phyloP scores from a whole-genome alignment of 257 asterid species.

The Voacanga thouarsii region DNA sequence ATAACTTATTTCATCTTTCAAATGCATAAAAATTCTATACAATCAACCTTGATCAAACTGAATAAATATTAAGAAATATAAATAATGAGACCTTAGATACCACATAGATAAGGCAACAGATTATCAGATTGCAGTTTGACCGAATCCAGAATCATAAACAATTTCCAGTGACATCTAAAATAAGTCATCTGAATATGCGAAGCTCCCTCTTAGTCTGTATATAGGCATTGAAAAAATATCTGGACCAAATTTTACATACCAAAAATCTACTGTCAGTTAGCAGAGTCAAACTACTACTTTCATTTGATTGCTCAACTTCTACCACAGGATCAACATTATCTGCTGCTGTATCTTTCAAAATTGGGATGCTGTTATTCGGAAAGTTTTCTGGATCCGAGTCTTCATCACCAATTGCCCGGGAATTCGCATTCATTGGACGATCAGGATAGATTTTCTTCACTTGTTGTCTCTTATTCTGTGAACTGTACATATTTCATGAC shows the following conservation, averaged over 20 bases:
- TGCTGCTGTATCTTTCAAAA: slow-evolving; percentile 32
- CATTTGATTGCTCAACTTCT: slow-evolving; percentile 34
- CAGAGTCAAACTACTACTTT: slow-evolving; percentile 29
- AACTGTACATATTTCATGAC: slow-evolving; percentile 45
- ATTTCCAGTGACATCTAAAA: background rate
- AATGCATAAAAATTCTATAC: background rate
- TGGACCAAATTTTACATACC: slow-evolving; percentile 30
- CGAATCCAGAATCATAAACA: background rate
- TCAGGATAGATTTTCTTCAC: slow-evolving; percentile 50
- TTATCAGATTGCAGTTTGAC: no score
- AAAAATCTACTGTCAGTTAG: slow-evolving; percentile 23
- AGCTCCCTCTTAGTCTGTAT: background rate
- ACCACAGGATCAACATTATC: slow-evolving; percentile 25
- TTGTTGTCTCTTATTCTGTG: slow-evolving; percentile 57
- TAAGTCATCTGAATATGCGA: background rate
- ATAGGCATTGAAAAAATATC: background rate
- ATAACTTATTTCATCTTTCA: background rate
- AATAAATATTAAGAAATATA: background rate
- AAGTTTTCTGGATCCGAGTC: slow-evolving; percentile 34
- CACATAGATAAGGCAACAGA: background rate
- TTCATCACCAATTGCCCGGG: slow-evolving; percentile 37
- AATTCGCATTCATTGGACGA: slow-evolving; percentile 36
- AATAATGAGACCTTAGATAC: background rate
- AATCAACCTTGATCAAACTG: background rate
- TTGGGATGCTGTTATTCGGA: slow-evolving; percentile 24